Evolutionary conservation across 176 grass and related monocot genomes (phyloP).

Genomic region (Elymus sibiricus): DNA sequence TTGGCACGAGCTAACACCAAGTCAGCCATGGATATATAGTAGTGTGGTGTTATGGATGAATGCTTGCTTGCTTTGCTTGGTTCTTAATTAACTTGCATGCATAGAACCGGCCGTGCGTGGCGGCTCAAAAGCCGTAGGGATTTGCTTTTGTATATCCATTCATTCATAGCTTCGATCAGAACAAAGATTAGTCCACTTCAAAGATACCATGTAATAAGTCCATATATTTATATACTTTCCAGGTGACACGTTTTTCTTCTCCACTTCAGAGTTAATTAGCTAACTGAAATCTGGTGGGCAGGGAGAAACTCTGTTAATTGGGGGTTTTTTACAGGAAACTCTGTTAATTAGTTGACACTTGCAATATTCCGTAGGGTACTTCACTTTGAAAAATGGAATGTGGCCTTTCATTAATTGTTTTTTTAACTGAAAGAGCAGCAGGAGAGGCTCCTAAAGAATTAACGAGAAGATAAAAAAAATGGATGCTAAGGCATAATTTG

Average conservation of each 20-base stretch:
- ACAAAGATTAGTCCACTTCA: constrained; percentile 2
- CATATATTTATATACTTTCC: background rate
- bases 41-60: constrained; percentile 1
- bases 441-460: too few species aligned
- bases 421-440: too few species aligned
- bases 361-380: background rate
- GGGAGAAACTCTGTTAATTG: too few species aligned
- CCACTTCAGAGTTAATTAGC: background rate
- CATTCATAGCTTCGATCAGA: background rate
- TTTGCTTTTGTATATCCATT: constrained; percentile 19
- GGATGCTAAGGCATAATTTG: too few species aligned
- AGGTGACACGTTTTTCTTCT: background rate
- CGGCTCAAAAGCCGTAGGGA: constrained; percentile 11
- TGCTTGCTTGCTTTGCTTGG: constrained; percentile 28
- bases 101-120: background rate
- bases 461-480: too few species aligned
- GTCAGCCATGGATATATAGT: background rate
- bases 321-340: too few species aligned
- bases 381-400: too few species aligned
- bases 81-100: constrained; percentile 32
- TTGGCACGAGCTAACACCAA: constrained; percentile 38
- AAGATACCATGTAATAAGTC: background rate
- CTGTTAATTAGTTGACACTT: background rate
- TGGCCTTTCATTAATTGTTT: too few species aligned
- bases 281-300: background rate